Percentiles rank a stretch among this genome's conserved stretches.
phyloP scores from a whole-genome alignment of 208 protist genomes.

The Leishmania aethiopica region DNA sequence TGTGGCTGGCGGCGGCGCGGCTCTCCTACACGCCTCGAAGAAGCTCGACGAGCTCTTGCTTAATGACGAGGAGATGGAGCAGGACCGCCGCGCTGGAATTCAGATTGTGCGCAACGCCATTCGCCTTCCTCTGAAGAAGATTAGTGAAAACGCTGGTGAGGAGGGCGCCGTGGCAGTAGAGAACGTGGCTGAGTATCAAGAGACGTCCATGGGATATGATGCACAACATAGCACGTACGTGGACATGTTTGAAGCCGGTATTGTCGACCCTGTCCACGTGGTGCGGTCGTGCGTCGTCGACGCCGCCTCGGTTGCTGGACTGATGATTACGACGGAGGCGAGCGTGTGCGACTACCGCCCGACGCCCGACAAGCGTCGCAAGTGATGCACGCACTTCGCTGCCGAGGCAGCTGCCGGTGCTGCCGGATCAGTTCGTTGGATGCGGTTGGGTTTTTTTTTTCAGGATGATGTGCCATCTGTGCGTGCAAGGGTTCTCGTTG shows the following conservation, averaged over 20 bases:
- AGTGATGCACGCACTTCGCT: not conserved
- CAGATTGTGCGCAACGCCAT: slow-evolving; percentile 89
- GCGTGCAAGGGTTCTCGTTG: not conserved
- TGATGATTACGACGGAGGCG: slow-evolving; percentile 99
- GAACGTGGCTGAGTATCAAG: slow-evolving; percentile 93
- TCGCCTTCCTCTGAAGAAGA: slow-evolving; percentile 92
- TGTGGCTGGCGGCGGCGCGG: slow-evolving; percentile 97
- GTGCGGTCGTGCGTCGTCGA: slow-evolving; percentile 98
- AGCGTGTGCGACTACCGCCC: slow-evolving; percentile 92
- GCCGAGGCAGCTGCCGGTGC: not conserved
- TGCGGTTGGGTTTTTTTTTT: not conserved
- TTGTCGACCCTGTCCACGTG: slow-evolving; percentile 99
- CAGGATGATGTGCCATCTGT: not conserved
- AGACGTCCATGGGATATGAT: slow-evolving; percentile 95
- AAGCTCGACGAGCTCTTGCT: slow-evolving; percentile 92
- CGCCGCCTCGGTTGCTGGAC: slow-evolving; percentile 96
- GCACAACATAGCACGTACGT: slow-evolving; percentile 95
- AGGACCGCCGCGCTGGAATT: slow-evolving; percentile 82
- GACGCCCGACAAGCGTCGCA: slow-evolving; percentile 23
- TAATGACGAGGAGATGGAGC: slow-evolving; percentile 78
- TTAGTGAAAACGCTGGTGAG: slow-evolving; percentile 98
- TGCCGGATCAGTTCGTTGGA: not conserved
- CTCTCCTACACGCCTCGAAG: slow-evolving; percentile 96
- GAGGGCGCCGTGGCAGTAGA: slow-evolving; percentile 98
- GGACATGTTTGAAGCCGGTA: slow-evolving; percentile 98